These are phyloP conservation scores for Morella rubra DNA, from an alignment of 306 rosid genomes.

Conservation along the genomic window DNA sequence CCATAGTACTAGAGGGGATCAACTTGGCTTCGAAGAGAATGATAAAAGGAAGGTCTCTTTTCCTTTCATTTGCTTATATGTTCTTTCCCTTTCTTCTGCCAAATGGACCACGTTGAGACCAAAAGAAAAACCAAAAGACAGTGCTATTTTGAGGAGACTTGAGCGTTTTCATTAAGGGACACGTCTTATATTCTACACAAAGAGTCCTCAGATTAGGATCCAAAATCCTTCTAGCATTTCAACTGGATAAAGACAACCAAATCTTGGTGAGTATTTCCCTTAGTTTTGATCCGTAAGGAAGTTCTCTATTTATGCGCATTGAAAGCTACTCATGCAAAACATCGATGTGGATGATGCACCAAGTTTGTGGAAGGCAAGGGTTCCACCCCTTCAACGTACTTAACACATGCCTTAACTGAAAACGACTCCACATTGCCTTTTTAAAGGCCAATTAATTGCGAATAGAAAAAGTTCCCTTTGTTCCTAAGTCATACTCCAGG, in stretches of 20 bases:
- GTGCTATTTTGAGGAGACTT: conserved; percentile 11
- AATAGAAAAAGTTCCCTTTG: conserved; percentile 41
- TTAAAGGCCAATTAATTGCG: conserved; percentile 5
- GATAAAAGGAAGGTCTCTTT: conserved; percentile 38
- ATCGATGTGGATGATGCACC: conserved; percentile 27
- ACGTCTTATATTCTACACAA: no score
- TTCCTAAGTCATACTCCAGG: conserved; percentile 27
- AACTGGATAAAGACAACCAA: conserved; percentile 10
- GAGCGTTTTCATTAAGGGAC: conserved; percentile 7
- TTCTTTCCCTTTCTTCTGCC: conserved; percentile 40
- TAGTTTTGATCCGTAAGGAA: background rate
- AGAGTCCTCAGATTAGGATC: background rate
- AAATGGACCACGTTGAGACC: conserved; percentile 30
- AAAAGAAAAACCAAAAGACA: conserved; percentile 23
- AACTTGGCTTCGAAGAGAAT: conserved; percentile 30
- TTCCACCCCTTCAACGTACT: conserved; percentile 27
- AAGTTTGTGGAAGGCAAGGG: conserved; percentile 36
- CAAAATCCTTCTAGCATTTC: background rate
- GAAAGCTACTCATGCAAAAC: conserved; percentile 28
- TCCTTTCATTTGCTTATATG: conserved; percentile 31
- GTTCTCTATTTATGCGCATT: conserved; percentile 22
- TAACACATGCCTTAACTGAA: conserved; percentile 25
- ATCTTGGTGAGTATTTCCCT: background rate
- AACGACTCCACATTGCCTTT: conserved; percentile 27
- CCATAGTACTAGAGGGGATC: conserved; percentile 30